Conservation (phyloP, 768 basidiomycete genomes). For the Rossbeevera mucosa region DNA sequence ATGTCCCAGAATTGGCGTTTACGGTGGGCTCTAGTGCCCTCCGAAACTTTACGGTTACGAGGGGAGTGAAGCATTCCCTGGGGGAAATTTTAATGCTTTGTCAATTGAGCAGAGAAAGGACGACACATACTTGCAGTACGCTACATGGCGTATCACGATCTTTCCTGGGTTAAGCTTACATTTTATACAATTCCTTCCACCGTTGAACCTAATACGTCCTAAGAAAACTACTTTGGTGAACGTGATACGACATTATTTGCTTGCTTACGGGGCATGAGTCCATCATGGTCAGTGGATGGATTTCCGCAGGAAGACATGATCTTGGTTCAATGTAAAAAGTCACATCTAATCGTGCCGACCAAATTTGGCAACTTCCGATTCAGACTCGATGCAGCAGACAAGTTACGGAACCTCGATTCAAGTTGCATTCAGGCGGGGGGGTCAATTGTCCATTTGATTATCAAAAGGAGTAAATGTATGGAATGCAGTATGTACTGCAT, state of each 20-base stretch:
- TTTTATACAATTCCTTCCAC: slow-evolving; percentile 63
- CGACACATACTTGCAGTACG: slow-evolving; percentile 72
- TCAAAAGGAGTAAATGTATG: too few species aligned
- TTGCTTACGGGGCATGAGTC: slow-evolving; percentile 62
- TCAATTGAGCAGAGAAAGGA: not conserved
- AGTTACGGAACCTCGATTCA: too few species aligned
- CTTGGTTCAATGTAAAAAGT: not conserved
- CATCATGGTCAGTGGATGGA: slow-evolving; percentile 53
- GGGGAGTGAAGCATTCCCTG: slow-evolving; percentile 64
- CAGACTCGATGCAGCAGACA: too few species aligned
- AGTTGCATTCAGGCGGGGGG: too few species aligned
- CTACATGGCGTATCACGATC: slow-evolving; percentile 71
- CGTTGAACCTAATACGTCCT: slow-evolving; percentile 69
- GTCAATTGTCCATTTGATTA: too few species aligned
- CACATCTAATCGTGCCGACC: not conserved
- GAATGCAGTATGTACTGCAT: too few species aligned
- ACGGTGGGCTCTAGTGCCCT: slow-evolving; percentile 60
- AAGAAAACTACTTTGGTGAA: slow-evolving; percentile 1
- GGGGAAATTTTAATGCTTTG: not conserved
- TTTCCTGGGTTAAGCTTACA: slow-evolving; percentile 65
- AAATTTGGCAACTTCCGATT: not conserved
- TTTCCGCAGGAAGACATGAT: slow-evolving; percentile 56
- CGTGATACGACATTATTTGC: not conserved
- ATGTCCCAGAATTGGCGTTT: slow-evolving; percentile 50
- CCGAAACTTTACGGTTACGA: slow-evolving; percentile 60